Evolutionary conservation across 805 yeast species (phyloP), one percentile per base, ranked within the genome.

Genomic region (Yarrowia hollandica): DNA sequence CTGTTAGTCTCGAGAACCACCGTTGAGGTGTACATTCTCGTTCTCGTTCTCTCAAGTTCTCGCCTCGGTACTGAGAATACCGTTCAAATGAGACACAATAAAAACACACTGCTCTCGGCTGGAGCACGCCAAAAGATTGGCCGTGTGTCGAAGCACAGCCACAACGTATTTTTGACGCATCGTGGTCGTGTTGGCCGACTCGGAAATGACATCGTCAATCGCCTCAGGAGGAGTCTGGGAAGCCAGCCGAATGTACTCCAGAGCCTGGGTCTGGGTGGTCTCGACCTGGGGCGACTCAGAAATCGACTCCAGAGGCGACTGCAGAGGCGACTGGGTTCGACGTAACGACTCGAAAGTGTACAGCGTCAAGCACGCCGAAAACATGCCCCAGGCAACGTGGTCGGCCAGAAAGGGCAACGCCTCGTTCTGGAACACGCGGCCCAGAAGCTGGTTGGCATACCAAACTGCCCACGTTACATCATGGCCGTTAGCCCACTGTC

Each of bases 321-420:
- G 52, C 1, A 44, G 23, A 1, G 52, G 52, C 12, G 26, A 26
- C 18, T 22, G 12, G 12, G 16, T 5, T 14, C 44, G 42, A 11
- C 56, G 44, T 6, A 39, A 52, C 14, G 39, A 58, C 48, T 68
- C 71, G 39, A 64, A 68, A 9, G 70, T 65, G 68, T 69, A 68
- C 6, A 67, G 61, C 6, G 71, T 67, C 15, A 68, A 59, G 11
- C 66, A 60, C 8, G 70, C 65, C 14, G 67, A 62, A 46, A 66
- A 68, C 14, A 64, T 62, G 18, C 71, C 64, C 71, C 71, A 68
- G 7, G 70, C 68, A 15, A 68, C 60, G 16, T 65, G 68, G 23
- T 65, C 69, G 5, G 69, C 67, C 33, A 64, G 62, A 31, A 64
- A 65, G 2, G 68, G 63, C 7, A 66, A 50, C 3, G 61, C 38